These are phyloP conservation scores for Gaultheria prostrata DNA, from an alignment of 148 eudicot genomes.

Conservation along the genomic window DNA sequence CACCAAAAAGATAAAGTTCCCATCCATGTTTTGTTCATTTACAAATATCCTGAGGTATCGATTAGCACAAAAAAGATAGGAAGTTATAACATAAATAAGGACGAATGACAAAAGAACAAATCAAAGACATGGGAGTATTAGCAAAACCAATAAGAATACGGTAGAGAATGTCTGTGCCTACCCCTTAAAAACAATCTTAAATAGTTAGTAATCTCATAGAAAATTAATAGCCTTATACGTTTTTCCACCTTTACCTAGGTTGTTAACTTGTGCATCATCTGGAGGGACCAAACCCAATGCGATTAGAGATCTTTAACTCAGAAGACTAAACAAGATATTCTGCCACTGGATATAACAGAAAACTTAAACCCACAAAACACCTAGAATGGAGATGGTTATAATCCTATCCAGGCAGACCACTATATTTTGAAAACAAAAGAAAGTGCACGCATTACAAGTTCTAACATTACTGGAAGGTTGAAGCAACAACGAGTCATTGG, in stretches of 20 bases:
- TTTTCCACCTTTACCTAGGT: background rate
- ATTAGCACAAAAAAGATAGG: background rate
- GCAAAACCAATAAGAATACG: background rate
- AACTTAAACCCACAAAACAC: background rate
- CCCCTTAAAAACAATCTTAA: background rate
- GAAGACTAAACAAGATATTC: background rate
- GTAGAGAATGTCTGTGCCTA: background rate
- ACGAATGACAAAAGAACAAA: background rate
- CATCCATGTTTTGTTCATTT: conserved; percentile 11
- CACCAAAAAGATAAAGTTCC: background rate
- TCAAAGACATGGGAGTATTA: background rate
- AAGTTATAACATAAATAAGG: conserved; percentile 1
- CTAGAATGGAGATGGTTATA: background rate
- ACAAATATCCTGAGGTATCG: background rate
- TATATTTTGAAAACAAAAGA: background rate
- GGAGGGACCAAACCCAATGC: background rate
- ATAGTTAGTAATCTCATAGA: background rate
- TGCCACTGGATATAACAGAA: background rate
- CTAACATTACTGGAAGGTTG: background rate
- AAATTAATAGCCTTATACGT: background rate
- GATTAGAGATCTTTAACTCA: background rate
- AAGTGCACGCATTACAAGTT: background rate
- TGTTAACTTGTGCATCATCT: background rate
- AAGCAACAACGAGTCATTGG: background rate
- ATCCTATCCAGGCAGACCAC: background rate